Conservation (phyloP, 129 eudicot species). For the Tagetes erecta region DNA sequence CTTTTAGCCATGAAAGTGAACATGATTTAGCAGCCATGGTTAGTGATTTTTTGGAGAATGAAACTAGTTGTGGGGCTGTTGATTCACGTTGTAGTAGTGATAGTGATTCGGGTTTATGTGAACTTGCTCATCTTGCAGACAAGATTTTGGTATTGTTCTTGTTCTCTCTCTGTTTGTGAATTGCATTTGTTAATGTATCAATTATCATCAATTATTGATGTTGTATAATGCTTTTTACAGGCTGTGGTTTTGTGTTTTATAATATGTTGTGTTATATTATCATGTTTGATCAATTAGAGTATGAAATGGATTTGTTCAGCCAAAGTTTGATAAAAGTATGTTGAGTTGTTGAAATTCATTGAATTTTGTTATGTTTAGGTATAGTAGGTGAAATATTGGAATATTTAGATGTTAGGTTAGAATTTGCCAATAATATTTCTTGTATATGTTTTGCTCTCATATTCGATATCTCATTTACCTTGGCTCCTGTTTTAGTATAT, state of each 20-base stretch:
- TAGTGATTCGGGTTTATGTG: conserved; percentile 76
- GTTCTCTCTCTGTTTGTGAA: not conserved
- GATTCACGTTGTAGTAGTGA: conserved; percentile 81
- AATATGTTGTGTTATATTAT: not conserved
- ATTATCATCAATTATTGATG: conserved; percentile 29
- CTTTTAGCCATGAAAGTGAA: conserved; percentile 79
- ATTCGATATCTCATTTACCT: no score
- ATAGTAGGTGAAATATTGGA: not conserved
- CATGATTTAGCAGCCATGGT: conserved; percentile 90
- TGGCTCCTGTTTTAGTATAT: no score
- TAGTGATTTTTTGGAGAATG: conserved; percentile 76
- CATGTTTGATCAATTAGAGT: not conserved
- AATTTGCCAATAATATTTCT: not conserved
- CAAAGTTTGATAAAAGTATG: not conserved
- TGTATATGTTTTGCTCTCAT: no score
- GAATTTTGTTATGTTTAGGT: conserved; percentile 11
- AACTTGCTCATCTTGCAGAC: conserved; percentile 68
- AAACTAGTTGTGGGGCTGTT: conserved; percentile 62
- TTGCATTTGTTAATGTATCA: conserved; percentile 1
- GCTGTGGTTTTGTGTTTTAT: not conserved
- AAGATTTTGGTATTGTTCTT: conserved; percentile 58
- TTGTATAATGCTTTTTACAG: not conserved
- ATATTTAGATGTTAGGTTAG: not conserved
- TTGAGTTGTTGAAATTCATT: not conserved
- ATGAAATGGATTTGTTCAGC: not conserved